Conservation (phyloP, 768 basidiomycete genomes). For the Bullera alba region DNA sequence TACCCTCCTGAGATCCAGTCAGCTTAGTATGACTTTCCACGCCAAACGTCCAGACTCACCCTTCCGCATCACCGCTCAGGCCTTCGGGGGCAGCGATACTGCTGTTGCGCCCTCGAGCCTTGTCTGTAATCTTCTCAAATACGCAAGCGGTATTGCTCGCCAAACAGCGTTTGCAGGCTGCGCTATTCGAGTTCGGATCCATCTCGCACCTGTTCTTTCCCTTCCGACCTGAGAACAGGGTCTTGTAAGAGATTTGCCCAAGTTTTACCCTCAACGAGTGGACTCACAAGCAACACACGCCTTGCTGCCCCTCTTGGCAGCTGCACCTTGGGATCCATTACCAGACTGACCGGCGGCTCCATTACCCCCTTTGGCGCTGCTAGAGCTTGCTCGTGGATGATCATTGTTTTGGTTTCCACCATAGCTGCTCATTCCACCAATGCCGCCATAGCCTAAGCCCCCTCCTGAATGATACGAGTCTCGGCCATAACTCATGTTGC, state of each 20-base stretch:
- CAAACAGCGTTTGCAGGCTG: conserved; percentile 30
- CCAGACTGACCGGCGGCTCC: no score
- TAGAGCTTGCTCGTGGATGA: no score
- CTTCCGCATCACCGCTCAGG: conserved; percentile 18
- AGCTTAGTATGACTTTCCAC: not conserved
- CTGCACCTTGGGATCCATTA: no score
- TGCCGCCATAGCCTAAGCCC: no score
- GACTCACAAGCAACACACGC: conserved; percentile 35
- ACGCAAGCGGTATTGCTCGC: conserved; percentile 33
- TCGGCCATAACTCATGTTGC: no score
- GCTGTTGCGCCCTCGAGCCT: conserved; percentile 6
- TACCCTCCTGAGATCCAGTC: conserved; percentile 19
- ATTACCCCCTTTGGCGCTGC: no score
- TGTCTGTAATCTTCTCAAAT: conserved; percentile 37
- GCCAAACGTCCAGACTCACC: conserved; percentile 11
- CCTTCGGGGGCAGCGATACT: conserved; percentile 7
- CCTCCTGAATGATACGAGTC: no score
- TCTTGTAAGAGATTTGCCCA: not conserved
- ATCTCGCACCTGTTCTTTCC: conserved; percentile 44
- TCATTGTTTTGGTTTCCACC: no score
- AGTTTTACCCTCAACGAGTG: not conserved
- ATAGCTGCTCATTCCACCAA: no score
- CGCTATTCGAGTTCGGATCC: conserved; percentile 20
- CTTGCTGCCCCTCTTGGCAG: conserved; percentile 29
- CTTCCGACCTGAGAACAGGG: conserved; percentile 25